Evolutionary conservation across 1,284 basidiomycete species (phyloP), one percentile per base, ranked within the genome.

Genomic region (Trichosporon asahii): DNA sequence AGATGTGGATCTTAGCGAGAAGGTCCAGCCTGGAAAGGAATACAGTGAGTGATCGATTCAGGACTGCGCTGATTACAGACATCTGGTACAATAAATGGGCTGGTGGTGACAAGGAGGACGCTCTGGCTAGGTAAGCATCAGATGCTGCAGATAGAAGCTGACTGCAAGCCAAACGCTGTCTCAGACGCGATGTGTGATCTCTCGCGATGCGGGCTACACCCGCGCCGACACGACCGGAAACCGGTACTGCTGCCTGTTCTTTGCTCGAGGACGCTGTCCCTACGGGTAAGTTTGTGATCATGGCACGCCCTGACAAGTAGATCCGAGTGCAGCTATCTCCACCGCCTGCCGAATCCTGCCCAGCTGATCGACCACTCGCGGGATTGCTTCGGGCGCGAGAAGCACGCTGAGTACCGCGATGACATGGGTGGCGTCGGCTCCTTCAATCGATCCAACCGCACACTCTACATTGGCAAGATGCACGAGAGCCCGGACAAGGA

Each of bases 41-140:
- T 95, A 95, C 84, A 96, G 93, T 95, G 76, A 77, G 92, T 87
- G 35, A 63, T 5, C 15, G 12, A 12, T 15, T 1, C 14, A 6
- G 18, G 44, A n/a, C 6, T 4, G 11, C 25, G 61, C 76, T 83
- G 66, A 76, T 68, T 40, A 68, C 77, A 94, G 95, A 98, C 83
- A 92, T 97, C 70, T 98, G 96, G 96, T 98, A 98, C 84, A 97
- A 98, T 84, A 98, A 98, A 85, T 98, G 95, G 93, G 94, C 95
- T 44, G 92, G 95, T 73, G 94, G 94, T 70, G 94, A 97, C 80
- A 88, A 93, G 66, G 95, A 96, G 83, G 95, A 97, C 79, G 91
- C 89, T 72, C 93, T 95, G 79, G 95, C 93, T 60, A 94, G 92
- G 91, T 94, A 77, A 70, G 90, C 86, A 9, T 5, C n/a, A 21